Percentiles rank a stretch among this genome's conserved stretches.
Evolutionary conservation across 2,329 filamentous ascomycete species (phyloP).

Genomic region (Xylaria sp.): DNA sequence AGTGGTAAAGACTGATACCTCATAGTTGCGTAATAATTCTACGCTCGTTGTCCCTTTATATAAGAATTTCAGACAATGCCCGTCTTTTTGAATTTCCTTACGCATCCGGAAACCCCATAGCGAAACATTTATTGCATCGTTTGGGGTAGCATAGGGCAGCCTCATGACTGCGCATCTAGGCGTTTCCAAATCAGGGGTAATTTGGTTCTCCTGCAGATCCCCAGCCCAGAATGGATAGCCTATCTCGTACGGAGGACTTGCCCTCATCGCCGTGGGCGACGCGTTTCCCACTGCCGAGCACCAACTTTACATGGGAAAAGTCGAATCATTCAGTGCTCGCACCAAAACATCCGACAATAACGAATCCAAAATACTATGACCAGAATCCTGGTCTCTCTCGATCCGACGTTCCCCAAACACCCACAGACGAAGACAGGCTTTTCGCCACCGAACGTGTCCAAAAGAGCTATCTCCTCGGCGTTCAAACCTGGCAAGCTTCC

Average conservation of each 20-base stretch:
- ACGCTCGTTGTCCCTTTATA: too few species aligned
- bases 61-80: too few species aligned
- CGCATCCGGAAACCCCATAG: too few species aligned
- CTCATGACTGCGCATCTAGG: too few species aligned
- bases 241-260: neutral
- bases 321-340: slow-evolving; percentile 8
- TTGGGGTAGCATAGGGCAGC: too few species aligned
- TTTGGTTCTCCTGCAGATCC: neutral
- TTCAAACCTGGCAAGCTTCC: slow-evolving; percentile 1
- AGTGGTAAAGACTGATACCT: too few species aligned
- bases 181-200: too few species aligned
- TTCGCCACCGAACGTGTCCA: neutral
- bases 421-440: neutral
- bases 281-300: neutral
- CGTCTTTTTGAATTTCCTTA: too few species aligned
- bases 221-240: neutral
- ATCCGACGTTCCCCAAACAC: neutral
- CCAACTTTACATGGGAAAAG: neutral
- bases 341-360: neutral
- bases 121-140: too few species aligned
- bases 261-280: slow-evolving; percentile 18
- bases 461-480: neutral
- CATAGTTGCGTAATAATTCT: too few species aligned
- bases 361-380: slow-evolving; percentile 19
- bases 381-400: neutral